Conservation (phyloP, 106 monocot genomes). For the Alisma plantagoaquatica region DNA sequence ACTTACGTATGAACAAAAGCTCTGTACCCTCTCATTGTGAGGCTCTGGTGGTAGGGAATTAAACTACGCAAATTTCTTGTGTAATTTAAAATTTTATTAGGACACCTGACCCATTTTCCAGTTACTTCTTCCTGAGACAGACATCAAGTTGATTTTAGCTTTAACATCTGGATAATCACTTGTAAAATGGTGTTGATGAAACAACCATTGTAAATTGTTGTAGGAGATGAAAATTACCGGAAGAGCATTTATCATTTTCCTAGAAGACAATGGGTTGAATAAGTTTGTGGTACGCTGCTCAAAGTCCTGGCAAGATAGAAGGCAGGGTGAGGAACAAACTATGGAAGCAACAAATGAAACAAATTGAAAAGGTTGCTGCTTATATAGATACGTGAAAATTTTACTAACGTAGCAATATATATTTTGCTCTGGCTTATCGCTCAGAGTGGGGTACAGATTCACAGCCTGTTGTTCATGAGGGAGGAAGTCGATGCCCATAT, state of each 20-base stretch:
- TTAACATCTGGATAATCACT: not conserved
- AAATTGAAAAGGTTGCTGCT: not conserved
- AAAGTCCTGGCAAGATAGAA: constrained; percentile 15
- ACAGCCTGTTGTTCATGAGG: constrained; percentile 13
- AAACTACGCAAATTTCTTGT: constrained; percentile 14
- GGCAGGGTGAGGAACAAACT: not conserved
- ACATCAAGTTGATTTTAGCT: not conserved
- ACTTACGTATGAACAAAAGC: constrained; percentile 28
- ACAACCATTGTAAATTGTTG: not conserved
- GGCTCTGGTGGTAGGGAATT: constrained; percentile 21
- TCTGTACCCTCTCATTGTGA: constrained; percentile 32
- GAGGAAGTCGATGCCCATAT: constrained; percentile 16
- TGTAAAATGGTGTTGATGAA: not conserved
- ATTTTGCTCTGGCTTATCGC: constrained; percentile 2
- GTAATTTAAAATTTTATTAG: constrained; percentile 8
- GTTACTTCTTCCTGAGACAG: constrained; percentile 16
- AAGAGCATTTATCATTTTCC: constrained; percentile 27
- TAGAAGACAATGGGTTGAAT: constrained; percentile 11
- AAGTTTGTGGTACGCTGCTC: constrained; percentile 11
- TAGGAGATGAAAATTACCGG: constrained; percentile 12
- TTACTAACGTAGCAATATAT: constrained; percentile 29
- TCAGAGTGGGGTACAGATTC: constrained; percentile 5
- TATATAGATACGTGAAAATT: not conserved
- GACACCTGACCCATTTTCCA: constrained; percentile 21
- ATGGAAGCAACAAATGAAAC: not conserved